phyloP scores from a whole-genome alignment of 257 asterid species.

The Linderniella brevidens region DNA sequence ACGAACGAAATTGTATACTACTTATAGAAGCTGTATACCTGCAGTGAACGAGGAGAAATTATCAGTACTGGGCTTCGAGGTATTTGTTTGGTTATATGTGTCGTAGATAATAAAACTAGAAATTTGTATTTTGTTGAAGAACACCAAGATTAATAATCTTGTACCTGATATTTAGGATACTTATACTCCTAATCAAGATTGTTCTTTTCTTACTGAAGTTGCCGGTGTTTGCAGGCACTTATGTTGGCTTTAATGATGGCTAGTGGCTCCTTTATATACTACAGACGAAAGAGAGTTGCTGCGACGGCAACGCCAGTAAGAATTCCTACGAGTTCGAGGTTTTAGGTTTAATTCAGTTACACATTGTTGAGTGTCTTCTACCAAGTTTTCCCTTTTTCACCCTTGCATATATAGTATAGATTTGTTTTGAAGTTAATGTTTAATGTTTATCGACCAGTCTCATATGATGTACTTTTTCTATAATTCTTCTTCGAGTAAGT shows the following conservation, averaged over 20 bases:
- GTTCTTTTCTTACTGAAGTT: conserved; percentile 3
- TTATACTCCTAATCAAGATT: too few relatives aligned
- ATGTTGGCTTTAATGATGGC: conserved; percentile 49
- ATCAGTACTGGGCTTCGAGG: conserved; percentile 90
- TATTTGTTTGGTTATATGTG: too few relatives aligned
- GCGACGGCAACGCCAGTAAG: conserved; percentile 37
- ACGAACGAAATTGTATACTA: conserved; percentile 38
- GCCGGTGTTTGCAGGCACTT: conserved; percentile 25
- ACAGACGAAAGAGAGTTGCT: conserved; percentile 37
- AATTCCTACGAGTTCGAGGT: conserved; percentile 59
- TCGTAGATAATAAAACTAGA: too few relatives aligned
- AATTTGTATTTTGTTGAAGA: too few relatives aligned
- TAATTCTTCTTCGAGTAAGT: too few relatives aligned
- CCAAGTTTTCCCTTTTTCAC: neutral
- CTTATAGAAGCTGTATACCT: conserved; percentile 91
- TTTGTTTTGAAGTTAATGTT: too few relatives aligned
- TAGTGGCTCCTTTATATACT: conserved; percentile 71
- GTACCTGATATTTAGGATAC: conserved; percentile 1
- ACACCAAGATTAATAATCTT: neutral
- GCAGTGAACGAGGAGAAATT: conserved; percentile 69
- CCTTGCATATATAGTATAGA: conserved; percentile 1
- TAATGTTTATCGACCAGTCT: too few relatives aligned
- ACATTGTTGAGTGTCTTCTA: neutral
- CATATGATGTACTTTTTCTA: too few relatives aligned
- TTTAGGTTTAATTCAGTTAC: conserved; percentile 16